phyloP scores from a whole-genome alignment of 2,329 filamentous ascomycete genomes.

The Colletotrichum brevisporum region DNA sequence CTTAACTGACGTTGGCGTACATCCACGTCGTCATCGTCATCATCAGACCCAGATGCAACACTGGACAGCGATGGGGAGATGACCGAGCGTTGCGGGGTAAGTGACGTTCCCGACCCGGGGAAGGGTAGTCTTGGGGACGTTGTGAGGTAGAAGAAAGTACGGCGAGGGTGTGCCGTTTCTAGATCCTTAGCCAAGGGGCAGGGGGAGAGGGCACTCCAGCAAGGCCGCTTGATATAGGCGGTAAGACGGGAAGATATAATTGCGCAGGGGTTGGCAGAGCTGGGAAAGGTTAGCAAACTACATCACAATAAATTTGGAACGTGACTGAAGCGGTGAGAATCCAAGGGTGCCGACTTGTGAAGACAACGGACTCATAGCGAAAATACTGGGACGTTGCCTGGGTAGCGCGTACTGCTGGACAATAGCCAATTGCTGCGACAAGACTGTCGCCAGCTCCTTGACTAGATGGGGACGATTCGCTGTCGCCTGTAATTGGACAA shows the following conservation, averaged over 20 bases:
- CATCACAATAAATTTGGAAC: constrained; percentile 17
- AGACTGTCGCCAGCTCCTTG: constrained; percentile 88
- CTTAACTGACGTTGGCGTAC: constrained; percentile 80
- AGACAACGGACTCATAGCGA: too few species aligned
- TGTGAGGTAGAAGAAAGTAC: constrained; percentile 96
- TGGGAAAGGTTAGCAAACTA: constrained; percentile 55
- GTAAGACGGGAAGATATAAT: constrained; percentile 95
- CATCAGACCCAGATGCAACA: constrained; percentile 67
- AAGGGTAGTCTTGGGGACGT: constrained; percentile 88
- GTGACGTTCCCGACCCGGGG: constrained; percentile 59
- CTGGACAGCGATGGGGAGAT: constrained; percentile 89
- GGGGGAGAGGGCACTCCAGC: constrained; percentile 81
- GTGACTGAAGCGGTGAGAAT: not conserved
- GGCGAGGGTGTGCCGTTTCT: constrained; percentile 90
- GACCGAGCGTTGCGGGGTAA: constrained; percentile 65
- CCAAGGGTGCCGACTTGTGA: too few species aligned
- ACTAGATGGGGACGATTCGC: constrained; percentile 94
- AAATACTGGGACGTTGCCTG: too few species aligned
- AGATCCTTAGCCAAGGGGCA: constrained; percentile 95
- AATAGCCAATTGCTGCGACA: constrained; percentile 82
- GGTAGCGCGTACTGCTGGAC: constrained; percentile 86
- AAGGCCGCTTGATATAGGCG: constrained; percentile 88
- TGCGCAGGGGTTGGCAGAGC: constrained; percentile 94
- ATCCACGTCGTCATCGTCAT: constrained; percentile 80
- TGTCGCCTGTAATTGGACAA: constrained; percentile 89